Evolutionary conservation across 805 yeast species (phyloP).

Genomic region (Kodamaea hsintzibuensis): DNA sequence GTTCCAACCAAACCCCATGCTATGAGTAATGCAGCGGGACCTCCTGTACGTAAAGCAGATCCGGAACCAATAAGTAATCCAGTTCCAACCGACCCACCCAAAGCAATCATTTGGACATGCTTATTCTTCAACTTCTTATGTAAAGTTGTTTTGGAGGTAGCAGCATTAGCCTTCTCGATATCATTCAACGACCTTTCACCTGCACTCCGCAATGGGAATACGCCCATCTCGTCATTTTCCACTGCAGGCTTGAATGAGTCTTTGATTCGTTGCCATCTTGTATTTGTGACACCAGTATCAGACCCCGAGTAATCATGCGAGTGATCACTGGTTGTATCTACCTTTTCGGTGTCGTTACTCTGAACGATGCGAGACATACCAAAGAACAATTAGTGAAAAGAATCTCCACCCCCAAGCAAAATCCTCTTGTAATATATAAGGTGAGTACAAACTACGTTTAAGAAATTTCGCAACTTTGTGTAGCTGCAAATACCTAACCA

Average conservation of each 20-base stretch:
- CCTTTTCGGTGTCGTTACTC: conserved; percentile 2
- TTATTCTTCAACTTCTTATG: conserved; percentile 23
- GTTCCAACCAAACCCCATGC: conserved; percentile 59
- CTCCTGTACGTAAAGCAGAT: conserved; percentile 38
- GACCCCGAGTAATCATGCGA: neutral
- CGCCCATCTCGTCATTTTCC: conserved; percentile 2
- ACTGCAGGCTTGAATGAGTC: conserved; percentile 35
- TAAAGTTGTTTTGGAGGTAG: conserved; percentile 27
- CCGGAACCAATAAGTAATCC: conserved; percentile 53
- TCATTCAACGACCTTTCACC: conserved; percentile 19
- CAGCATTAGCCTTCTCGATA: conserved; percentile 36
- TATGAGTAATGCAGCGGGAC: conserved; percentile 48
- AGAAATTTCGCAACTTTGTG: conserved; percentile 3
- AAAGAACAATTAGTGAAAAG: neutral
- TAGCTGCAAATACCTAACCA: conserved; percentile 2
- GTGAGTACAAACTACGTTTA: neutral
- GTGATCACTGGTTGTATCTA: neutral
- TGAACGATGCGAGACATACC: neutral
- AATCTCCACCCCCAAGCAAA: neutral
- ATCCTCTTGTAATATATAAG: neutral
- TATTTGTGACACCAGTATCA: neutral
- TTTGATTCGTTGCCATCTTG: conserved; percentile 22
- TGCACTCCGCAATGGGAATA: conserved; percentile 1
- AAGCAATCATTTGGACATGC: conserved; percentile 29
- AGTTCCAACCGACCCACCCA: conserved; percentile 31